Evolutionary conservation across 208 protist genomes (phyloP).

Genomic region (Acanthamoeba pearcei): DNA sequence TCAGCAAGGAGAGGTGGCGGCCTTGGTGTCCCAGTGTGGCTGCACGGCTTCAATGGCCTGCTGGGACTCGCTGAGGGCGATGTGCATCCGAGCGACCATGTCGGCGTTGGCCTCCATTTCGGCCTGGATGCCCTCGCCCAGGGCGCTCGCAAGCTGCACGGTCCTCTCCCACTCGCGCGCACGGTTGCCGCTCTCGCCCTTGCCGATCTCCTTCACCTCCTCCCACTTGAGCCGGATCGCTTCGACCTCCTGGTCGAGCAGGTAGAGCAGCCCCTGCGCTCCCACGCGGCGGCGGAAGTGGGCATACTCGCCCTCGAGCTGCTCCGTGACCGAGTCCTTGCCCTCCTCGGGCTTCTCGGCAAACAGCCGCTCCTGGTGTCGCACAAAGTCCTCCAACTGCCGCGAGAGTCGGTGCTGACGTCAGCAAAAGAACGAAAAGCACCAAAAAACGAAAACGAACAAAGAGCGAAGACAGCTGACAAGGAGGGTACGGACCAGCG

Average conservation of each 20-base stretch:
- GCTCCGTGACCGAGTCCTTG: not conserved
- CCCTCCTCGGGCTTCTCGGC: conserved; percentile 6
- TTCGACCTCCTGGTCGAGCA: conserved; percentile 9
- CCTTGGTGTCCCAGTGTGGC: not conserved
- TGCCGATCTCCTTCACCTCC: conserved; percentile 13
- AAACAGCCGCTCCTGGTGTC: not conserved
- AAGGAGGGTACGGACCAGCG: not conserved
- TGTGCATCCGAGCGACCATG: not conserved
- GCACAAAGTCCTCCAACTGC: not conserved
- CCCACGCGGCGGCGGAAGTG: conserved; percentile 17
- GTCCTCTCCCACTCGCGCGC: not conserved
- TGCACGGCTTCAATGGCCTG: conserved; percentile 7
- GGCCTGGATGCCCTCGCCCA: not conserved
- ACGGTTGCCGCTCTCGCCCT: not conserved
- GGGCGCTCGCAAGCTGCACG: not conserved
- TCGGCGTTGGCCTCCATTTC: not conserved
- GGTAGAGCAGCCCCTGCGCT: not conserved
- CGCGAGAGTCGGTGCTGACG: not conserved
- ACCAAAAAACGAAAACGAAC: not conserved
- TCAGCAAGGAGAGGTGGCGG: no score
- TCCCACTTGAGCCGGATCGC: not conserved
- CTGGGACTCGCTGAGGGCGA: not conserved
- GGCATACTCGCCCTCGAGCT: conserved; percentile 1
- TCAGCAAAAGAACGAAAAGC: not conserved
- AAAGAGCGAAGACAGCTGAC: not conserved